Percentiles rank a stretch among this genome's conserved stretches.
Evolutionary conservation across 345 rosid genomes (phyloP).

Genomic region (Durio zibethinus): DNA sequence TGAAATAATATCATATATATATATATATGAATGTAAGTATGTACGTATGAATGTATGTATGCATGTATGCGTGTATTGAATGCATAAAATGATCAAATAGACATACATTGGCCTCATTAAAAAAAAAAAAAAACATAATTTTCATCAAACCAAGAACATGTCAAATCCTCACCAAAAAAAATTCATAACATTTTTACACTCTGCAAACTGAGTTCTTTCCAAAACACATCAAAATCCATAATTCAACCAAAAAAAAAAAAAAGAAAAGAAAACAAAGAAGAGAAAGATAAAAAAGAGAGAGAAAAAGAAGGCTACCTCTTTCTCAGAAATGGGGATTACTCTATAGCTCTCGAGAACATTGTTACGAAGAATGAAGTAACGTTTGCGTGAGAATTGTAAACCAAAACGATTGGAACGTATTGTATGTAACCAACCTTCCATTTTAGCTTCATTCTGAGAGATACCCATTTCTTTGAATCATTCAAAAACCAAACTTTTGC

Average conservation of each 20-base stretch:
- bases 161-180: not conserved
- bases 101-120: not conserved
- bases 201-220: conserved; percentile 1
- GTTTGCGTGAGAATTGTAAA: conserved; percentile 65
- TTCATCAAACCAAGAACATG: not conserved
- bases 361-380: conserved; percentile 68
- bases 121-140: not conserved
- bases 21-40: no score
- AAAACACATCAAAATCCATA: conserved; percentile 5
- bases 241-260: not conserved
- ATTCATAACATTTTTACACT: not conserved
- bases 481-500: not conserved
- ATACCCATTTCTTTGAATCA: conserved; percentile 31
- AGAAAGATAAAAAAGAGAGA: not conserved
- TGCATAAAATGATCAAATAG: not conserved
- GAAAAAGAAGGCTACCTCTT: conserved; percentile 41
- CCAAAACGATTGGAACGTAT: conserved; percentile 80
- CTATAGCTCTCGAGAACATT: conserved; percentile 62
- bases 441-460: conserved; percentile 39
- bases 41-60: not conserved
- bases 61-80: no score
- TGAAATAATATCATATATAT: not conserved
- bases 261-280: not conserved
- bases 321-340: conserved; percentile 45
- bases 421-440: conserved; percentile 91